Conservation (phyloP, 2,329 filamentous ascomycete species). For the Plenodomus lindquistii region DNA sequence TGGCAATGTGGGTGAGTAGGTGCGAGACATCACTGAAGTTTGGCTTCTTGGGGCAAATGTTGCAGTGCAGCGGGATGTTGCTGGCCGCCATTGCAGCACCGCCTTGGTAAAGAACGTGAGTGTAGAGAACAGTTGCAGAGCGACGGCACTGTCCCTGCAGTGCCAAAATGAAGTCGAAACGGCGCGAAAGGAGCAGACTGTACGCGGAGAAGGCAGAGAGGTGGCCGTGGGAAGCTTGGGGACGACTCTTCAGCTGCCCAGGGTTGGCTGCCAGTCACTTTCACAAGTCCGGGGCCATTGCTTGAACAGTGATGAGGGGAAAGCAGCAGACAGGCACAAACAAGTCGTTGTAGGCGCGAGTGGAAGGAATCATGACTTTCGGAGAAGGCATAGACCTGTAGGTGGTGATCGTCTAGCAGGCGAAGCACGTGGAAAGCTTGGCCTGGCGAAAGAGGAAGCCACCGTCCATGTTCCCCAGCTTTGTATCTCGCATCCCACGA, state of each 20-base stretch:
- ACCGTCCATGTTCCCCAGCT: conserved; percentile 64
- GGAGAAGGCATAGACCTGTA: conserved; percentile 33
- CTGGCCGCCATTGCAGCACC: conserved; percentile 43
- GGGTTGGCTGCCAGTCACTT: conserved; percentile 28
- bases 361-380: conserved; percentile 26
- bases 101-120: conserved; percentile 3
- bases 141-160: conserved; percentile 34
- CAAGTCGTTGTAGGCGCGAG: conserved; percentile 13
- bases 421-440: conserved; percentile 36
- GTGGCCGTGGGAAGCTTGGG: conserved; percentile 28
- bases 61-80: conserved; percentile 73
- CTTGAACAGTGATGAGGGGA: conserved; percentile 10
- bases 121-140: conserved; percentile 16
- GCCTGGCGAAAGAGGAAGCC: conserved; percentile 37
- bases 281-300: conserved; percentile 26
- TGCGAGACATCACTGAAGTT: conserved; percentile 90
- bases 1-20: conserved; percentile 87
- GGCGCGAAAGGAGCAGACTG: conserved; percentile 44
- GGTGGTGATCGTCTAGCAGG: conserved; percentile 26
- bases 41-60: conserved; percentile 78
- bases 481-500: conserved; percentile 69
- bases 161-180: conserved; percentile 25
- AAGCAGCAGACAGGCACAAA: conserved; percentile 19
- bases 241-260: conserved; percentile 23
- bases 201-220: conserved; percentile 35